Conservation (phyloP, 2,329 filamentous ascomycete species). For the Neonectria ditissima region DNA sequence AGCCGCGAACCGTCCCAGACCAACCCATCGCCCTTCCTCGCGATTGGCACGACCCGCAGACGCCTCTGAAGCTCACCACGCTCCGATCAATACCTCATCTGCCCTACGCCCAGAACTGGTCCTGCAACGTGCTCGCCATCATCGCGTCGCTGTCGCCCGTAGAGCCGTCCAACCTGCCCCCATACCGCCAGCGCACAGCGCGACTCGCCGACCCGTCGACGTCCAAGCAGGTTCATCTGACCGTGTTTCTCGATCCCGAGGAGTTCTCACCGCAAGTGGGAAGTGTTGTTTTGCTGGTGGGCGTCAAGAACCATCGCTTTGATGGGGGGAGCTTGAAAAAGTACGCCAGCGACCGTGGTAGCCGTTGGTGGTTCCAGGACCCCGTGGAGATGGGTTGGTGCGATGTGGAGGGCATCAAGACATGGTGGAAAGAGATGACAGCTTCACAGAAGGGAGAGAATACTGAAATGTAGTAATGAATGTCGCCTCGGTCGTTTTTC, state of each 20-base stretch:
- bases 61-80: conserved; percentile 63
- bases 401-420: conserved; percentile 57
- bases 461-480: not conserved
- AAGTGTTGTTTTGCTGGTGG: conserved; percentile 62
- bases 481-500: not conserved
- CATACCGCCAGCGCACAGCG: conserved; percentile 63
- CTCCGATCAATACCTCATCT: conserved; percentile 63
- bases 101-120: conserved; percentile 70
- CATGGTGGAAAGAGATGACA: conserved; percentile 57
- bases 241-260: conserved; percentile 66
- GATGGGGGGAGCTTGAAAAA: conserved; percentile 61
- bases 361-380: conserved; percentile 65
- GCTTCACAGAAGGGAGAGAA: not conserved
- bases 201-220: conserved; percentile 65
- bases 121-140: conserved; percentile 66
- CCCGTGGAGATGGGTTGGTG: conserved; percentile 63
- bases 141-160: conserved; percentile 60
- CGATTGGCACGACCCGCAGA: conserved; percentile 55
- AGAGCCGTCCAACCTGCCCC: conserved; percentile 62
- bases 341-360: conserved; percentile 54
- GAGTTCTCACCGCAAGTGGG: conserved; percentile 61
- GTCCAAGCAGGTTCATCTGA: conserved; percentile 63
- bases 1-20: conserved; percentile 1
- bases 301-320: conserved; percentile 69
- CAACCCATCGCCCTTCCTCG: conserved; percentile 54